These are phyloP conservation scores for Phytophthora multivora DNA, from an alignment of 352 stramenopile species.

Conservation along the genomic window DNA sequence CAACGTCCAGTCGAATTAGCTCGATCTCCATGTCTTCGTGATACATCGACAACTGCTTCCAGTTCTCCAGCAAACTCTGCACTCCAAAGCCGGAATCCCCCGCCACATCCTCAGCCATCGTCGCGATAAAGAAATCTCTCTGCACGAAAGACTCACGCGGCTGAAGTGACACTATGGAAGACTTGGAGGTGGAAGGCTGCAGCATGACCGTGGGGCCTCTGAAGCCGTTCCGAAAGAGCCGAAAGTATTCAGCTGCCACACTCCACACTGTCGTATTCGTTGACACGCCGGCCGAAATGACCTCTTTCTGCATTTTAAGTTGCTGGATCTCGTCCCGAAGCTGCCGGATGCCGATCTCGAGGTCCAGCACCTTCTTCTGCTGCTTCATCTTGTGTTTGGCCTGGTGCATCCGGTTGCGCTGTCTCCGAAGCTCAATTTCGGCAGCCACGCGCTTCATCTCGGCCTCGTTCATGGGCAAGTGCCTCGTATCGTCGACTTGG, in stretches of 20 bases:
- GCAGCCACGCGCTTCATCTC: not conserved
- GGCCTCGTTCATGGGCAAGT: not conserved
- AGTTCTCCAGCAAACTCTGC: constrained; percentile 5
- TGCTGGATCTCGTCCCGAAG: constrained; percentile 16
- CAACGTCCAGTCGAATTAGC: constrained; percentile 10
- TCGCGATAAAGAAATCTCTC: constrained; percentile 14
- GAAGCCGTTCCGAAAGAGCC: constrained; percentile 16
- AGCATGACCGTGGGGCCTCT: not conserved
- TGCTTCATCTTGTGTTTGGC: constrained; percentile 22
- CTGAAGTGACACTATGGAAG: not conserved
- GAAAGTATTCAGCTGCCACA: constrained; percentile 16
- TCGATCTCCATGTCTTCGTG: constrained; percentile 13
- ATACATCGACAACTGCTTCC: constrained; percentile 6
- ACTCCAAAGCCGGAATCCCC: constrained; percentile 6
- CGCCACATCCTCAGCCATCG: constrained; percentile 11
- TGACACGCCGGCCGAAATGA: constrained; percentile 1
- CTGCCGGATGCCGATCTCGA: constrained; percentile 6
- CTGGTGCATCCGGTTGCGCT: constrained; percentile 17
- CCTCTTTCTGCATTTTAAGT: constrained; percentile 5
- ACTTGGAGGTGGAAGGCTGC: not conserved
- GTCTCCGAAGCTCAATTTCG: constrained; percentile 5
- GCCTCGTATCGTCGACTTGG: not conserved
- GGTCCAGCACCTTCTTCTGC: constrained; percentile 5
- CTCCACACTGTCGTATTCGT: constrained; percentile 16
- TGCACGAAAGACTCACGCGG: constrained; percentile 6